These are phyloP conservation scores for Dictyostelium brefeldianum DNA, from an alignment of 78 protist genomes.

Conservation along the genomic window DNA sequence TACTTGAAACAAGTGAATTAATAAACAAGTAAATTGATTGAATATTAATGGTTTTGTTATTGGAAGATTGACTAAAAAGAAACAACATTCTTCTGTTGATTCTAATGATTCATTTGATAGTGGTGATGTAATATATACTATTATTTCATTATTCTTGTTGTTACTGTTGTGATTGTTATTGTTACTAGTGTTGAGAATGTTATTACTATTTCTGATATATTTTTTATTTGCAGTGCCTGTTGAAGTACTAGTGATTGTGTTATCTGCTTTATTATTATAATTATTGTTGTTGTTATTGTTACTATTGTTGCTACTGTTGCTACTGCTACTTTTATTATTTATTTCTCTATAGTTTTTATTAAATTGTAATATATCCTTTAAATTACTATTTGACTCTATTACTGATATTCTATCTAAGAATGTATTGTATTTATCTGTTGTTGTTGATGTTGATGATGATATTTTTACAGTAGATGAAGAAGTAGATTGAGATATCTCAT, in stretches of 20 bases:
- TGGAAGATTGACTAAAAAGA: not conserved
- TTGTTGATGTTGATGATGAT: not conserved
- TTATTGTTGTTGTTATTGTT: not conserved
- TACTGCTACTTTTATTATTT: not conserved
- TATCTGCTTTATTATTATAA: not conserved
- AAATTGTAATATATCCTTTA: not conserved
- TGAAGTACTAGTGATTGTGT: not conserved
- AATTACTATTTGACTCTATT: not conserved
- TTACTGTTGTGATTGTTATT: no score
- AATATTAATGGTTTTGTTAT: not conserved
- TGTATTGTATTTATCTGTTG: not conserved
- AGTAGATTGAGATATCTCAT: not conserved
- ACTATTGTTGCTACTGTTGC: not conserved
- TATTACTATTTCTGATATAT: not conserved
- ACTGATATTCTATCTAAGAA: not conserved
- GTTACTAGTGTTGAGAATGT: not conserved
- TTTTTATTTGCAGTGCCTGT: not conserved
- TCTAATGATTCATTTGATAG: not conserved
- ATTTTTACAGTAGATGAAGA: not conserved
- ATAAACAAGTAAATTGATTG: constrained; percentile 24
- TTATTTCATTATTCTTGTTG: not conserved
- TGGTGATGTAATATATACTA: constrained; percentile 4
- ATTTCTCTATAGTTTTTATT: not conserved
- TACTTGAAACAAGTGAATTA: not conserved
- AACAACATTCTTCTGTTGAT: constrained; percentile 3